Base-by-base conservation (phyloP, 805 yeast genomes). In the Saitoella complicata region DNA sequence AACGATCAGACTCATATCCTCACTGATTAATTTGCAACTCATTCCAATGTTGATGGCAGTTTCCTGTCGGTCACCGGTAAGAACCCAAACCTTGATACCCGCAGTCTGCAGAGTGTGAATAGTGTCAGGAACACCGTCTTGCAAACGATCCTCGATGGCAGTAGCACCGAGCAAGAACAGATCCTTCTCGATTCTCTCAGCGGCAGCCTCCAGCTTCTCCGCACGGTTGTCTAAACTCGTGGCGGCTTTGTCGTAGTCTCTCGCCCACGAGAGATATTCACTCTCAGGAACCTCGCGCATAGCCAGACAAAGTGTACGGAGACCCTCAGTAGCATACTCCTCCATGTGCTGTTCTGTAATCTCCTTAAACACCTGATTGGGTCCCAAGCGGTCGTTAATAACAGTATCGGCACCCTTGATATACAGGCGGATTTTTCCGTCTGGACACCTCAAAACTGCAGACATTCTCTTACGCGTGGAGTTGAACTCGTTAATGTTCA, bases 341-440 rank as follows among this genome's bases (percentile, higher is more conserved):
- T 91, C 99, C 51, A 88, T 64, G 55, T 87, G 96, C 46, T 82
- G 74, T 46, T 81, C 68, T 0, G 96, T 88, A 0, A 87, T 73
- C 6, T 79, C 87, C 52, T 81, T 85, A 9, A 53, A 47, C 43
- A 68, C 70, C 12, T 59, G 63, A 29, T 70, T 71, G 13, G 70
- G 69, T 0, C 76, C 69, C 35, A 91, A 67, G 53, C 99, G 74
- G 60, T 87, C 95, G 51, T 88, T 64, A 47, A 91, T 86, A 1
- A 91, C 98, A 13, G 94, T 84, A 59, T 91, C 99, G 4, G 99
- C 99, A 57, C 99, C 99, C 61, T 91, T 91, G 58, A 95, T 86
- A 57, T 82, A 86, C 38, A 91, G 64, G 48, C 93, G 71, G 41
- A 91, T 83, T 11, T 77, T 68, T 1, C 96, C 96, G 66, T 91